Evolutionary conservation across 2,329 filamentous ascomycete species (phyloP), one percentile per base, ranked within the genome.

Genomic region (Claviceps sorghi): DNA sequence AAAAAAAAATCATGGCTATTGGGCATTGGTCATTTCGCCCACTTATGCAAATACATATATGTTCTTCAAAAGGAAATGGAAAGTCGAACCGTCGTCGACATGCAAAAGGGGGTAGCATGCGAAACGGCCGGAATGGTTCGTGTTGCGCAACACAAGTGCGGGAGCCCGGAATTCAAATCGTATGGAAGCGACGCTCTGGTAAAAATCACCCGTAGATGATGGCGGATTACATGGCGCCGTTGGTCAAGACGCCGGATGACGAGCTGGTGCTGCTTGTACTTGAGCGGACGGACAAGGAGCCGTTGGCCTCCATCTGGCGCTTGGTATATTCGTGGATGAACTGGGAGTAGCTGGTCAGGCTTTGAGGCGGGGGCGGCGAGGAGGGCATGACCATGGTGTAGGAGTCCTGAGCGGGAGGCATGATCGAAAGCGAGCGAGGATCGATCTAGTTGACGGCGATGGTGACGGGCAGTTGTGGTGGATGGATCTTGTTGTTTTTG

Each of bases 241-340:
- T 68, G 48, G 61, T 55, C 36, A 56, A 45, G n/a, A 54, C 48
- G 17, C 54, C 58, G 48, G 48, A 50, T 6, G 58, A 56, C 19
- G 58, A 58, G 13, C 57, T 53, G n/a, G 60, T 56, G 45, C 53
- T 56, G 38, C 42, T 49, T 17, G 55, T 58, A 41, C 51, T 51
- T 4, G 59, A 58, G 36, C 56, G 56, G 21, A 49, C 48, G 11
- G 59, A 46, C 29, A 59, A 52, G 2, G 58, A 53, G 1, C 74
- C 70, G 11, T 72, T 70, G 4, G 72, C 69, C 55, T 83, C 78
- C 77, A 84, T 82, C 63, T 82, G 80, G 52, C 74, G 71, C 70
- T 80, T 81, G 55, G 80, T 84, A 67, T 84, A 79, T 52, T 76
- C 72, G 61, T 80, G 78, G 76, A 84, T 84, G 53, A 72, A 77